Evolutionary conservation across 2,329 filamentous ascomycete genomes (phyloP).

Genomic region (Didymellaceae sp.): DNA sequence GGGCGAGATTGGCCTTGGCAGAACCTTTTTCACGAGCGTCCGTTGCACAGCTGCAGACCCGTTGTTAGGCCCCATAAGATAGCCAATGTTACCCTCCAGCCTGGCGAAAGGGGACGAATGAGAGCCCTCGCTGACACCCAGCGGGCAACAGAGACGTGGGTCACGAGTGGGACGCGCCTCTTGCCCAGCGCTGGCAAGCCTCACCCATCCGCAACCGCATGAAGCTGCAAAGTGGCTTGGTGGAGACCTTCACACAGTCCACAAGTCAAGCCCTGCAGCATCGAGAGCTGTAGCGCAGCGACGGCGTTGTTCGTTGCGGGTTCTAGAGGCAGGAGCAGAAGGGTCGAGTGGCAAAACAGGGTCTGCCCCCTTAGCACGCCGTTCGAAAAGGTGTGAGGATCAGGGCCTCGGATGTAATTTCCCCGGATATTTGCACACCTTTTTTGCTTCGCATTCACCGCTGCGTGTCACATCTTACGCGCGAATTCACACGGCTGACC

Average conservation of each 20-base stretch:
- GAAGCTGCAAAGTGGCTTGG: neutral
- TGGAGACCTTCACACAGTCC: neutral
- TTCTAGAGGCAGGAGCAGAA: no score
- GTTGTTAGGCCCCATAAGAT: slow-evolving; percentile 22
- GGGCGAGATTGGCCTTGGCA: slow-evolving; percentile 37
- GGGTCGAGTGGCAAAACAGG: no score
- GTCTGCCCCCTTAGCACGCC: neutral
- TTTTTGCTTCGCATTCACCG: slow-evolving; percentile 6
- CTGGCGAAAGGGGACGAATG: slow-evolving; percentile 15
- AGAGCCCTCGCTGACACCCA: neutral
- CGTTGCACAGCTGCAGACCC: slow-evolving; percentile 17
- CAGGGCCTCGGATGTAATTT: slow-evolving; percentile 11
- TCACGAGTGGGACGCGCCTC: slow-evolving; percentile 11
- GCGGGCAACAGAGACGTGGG: slow-evolving; percentile 10
- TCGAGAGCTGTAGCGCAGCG: neutral
- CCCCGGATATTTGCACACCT: slow-evolving; percentile 12
- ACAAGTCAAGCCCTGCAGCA: neutral
- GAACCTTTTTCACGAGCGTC: slow-evolving; percentile 23
- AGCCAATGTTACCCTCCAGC: slow-evolving; percentile 16
- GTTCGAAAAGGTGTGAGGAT: neutral
- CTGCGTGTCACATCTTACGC: slow-evolving; percentile 3
- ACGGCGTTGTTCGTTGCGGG: neutral
- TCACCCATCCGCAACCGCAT: slow-evolving; percentile 1
- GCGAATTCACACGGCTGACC: slow-evolving; percentile 9
- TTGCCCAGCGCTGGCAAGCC: slow-evolving; percentile 7